phyloP scores from a whole-genome alignment of 768 basidiomycete genomes.

The Pisolithus albus region DNA sequence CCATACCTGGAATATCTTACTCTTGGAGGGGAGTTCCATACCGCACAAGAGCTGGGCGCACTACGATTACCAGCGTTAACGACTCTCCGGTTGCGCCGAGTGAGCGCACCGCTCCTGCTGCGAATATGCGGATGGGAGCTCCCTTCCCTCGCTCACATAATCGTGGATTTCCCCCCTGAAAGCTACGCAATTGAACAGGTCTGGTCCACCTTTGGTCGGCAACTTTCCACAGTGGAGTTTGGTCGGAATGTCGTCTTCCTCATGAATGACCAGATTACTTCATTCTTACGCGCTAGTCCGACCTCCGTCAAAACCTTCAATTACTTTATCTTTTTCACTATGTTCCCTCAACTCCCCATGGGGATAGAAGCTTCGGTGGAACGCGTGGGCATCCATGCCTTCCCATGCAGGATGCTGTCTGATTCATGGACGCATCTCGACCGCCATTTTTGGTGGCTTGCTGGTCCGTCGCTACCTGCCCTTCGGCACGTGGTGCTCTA shows the following conservation, averaged over 20 bases:
- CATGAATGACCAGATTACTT: conserved; percentile 39
- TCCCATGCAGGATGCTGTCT: conserved; percentile 36
- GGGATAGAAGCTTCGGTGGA: conserved; percentile 30
- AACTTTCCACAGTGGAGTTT: conserved; percentile 50
- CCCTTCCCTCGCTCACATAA: conserved; percentile 45
- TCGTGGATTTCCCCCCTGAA: conserved; percentile 42
- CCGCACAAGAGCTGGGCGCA: conserved; percentile 13
- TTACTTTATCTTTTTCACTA: conserved; percentile 49
- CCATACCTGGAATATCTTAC: conserved; percentile 56
- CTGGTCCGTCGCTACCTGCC: conserved; percentile 36
- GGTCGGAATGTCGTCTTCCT: conserved; percentile 52
- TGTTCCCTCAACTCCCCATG: conserved; percentile 17
- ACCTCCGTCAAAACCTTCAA: conserved; percentile 42
- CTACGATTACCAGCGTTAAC: conserved; percentile 40
- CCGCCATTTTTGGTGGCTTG: conserved; percentile 42
- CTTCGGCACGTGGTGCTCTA: conserved; percentile 42
- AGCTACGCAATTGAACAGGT: conserved; percentile 35
- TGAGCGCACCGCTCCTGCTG: conserved; percentile 46
- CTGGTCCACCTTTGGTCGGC: conserved; percentile 45
- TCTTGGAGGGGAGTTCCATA: conserved; percentile 41
- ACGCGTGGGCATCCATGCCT: conserved; percentile 46
- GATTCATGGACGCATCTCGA: conserved; percentile 27
- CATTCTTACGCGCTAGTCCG: conserved; percentile 41
- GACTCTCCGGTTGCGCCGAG: conserved; percentile 46
- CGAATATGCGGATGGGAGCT: conserved; percentile 45